Conservation (phyloP, 176 grass and related monocot genomes). For the Alopecurus myosuroides region DNA sequence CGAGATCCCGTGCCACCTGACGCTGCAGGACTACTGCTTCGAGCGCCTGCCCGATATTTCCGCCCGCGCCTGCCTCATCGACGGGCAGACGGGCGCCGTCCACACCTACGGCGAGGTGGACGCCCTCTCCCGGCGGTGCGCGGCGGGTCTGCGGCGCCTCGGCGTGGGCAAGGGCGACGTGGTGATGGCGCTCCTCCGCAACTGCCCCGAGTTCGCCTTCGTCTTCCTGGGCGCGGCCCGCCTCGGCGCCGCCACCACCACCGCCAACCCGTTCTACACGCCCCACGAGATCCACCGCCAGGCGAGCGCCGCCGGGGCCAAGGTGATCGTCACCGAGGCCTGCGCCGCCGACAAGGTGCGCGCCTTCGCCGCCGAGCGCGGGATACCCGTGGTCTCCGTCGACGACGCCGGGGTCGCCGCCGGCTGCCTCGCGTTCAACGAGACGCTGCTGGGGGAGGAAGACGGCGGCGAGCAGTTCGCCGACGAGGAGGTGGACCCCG, state of each 20-base stretch:
- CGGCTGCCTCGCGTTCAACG: slow-evolving; percentile 36
- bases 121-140: slow-evolving; percentile 27
- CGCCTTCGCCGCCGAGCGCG: slow-evolving; percentile 46
- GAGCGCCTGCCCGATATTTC: slow-evolving; percentile 17
- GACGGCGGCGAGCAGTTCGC: neutral
- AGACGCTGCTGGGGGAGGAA: neutral
- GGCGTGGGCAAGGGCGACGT: slow-evolving; percentile 56
- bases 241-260: slow-evolving; percentile 67
- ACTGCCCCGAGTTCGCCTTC: slow-evolving; percentile 82
- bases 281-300: slow-evolving; percentile 88
- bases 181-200: slow-evolving; percentile 75
- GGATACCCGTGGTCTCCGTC: slow-evolving; percentile 37
- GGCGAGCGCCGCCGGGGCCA: slow-evolving; percentile 33
- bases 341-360: slow-evolving; percentile 70
- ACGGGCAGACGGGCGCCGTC: slow-evolving; percentile 45
- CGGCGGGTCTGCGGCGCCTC: slow-evolving; percentile 43
- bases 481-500: slow-evolving; percentile 46
- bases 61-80: slow-evolving; percentile 67
- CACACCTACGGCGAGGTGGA: slow-evolving; percentile 69
- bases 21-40: slow-evolving; percentile 93
- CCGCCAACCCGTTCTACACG: slow-evolving; percentile 83
- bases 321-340: slow-evolving; percentile 70
- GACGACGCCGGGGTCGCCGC: slow-evolving; percentile 18
- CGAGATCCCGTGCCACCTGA: slow-evolving; percentile 58
- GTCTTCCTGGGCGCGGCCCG: slow-evolving; percentile 69